Conservation (phyloP, 345 rosid genomes). For the Litchi chinensis region DNA sequence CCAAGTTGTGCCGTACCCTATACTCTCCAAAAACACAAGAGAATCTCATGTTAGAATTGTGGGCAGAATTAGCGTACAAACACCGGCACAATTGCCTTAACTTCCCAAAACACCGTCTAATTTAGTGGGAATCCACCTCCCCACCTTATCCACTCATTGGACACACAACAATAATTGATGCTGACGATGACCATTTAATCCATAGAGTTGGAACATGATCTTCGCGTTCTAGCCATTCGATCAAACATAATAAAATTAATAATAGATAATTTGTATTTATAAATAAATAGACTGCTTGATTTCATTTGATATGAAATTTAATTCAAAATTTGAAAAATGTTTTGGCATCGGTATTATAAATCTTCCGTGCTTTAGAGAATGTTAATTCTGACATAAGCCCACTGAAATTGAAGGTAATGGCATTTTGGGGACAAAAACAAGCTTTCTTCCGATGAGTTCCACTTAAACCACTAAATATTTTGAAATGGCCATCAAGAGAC, state of each 20-base stretch:
- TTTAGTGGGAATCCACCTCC: slow-evolving; percentile 31
- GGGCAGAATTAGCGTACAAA: not conserved
- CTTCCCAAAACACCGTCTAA: slow-evolving; percentile 18
- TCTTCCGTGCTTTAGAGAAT: not conserved
- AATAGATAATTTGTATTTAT: too few species aligned
- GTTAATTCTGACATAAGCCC: slow-evolving; percentile 20
- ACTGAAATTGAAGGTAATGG: slow-evolving; percentile 13
- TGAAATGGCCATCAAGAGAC: not conserved
- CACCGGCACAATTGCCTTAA: not conserved
- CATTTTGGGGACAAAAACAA: slow-evolving; percentile 34
- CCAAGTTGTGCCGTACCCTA: too few species aligned
- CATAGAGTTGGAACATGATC: not conserved
- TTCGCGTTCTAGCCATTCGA: not conserved
- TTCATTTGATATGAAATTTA: too few species aligned
- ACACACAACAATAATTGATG: not conserved
- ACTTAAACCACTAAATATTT: slow-evolving; percentile 24
- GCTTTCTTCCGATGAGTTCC: slow-evolving; percentile 30
- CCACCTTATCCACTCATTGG: not conserved
- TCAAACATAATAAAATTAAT: not conserved
- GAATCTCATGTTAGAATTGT: slow-evolving; percentile 8
- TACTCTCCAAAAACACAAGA: too few species aligned
- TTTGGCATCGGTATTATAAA: too few species aligned
- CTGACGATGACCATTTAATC: not conserved
- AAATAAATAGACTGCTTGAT: too few species aligned
- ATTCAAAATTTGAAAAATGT: too few species aligned